Percentiles rank a stretch among this genome's conserved stretches.
phyloP scores from a whole-genome alignment of 2,329 filamentous ascomycete species.

The Diplocarpon rosae region DNA sequence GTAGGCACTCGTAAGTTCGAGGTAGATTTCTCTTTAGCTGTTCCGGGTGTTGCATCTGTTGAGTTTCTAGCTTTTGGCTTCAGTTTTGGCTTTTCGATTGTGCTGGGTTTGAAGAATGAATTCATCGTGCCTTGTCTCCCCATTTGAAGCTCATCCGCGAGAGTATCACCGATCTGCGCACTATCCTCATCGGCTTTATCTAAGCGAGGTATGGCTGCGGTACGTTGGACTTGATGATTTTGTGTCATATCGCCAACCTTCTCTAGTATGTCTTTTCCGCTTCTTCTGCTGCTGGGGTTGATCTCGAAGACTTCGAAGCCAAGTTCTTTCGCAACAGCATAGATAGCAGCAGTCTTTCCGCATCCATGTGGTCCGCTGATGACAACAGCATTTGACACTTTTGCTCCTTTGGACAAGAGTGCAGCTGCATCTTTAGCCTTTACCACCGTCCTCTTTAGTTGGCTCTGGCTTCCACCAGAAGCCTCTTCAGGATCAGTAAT shows the following conservation, averaged over 20 bases:
- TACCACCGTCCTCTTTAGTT: slow-evolving; percentile 43
- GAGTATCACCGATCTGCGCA: slow-evolving; percentile 32
- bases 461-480: slow-evolving; percentile 29
- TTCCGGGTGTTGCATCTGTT: background rate
- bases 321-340: slow-evolving; percentile 84
- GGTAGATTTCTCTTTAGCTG: background rate
- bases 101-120: slow-evolving; percentile 62
- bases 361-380: slow-evolving; percentile 82
- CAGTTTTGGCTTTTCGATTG: slow-evolving; percentile 15
- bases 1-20: background rate
- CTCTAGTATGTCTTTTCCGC: slow-evolving; percentile 81
- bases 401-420: slow-evolving; percentile 29
- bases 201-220: slow-evolving; percentile 27
- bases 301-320: slow-evolving; percentile 94
- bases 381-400: slow-evolving; percentile 65
- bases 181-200: slow-evolving; percentile 26
- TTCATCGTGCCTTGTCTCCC: slow-evolving; percentile 71
- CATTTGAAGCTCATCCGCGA: slow-evolving; percentile 48
- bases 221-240: slow-evolving; percentile 74
- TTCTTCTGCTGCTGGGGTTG: slow-evolving; percentile 71
- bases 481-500: slow-evolving; percentile 49
- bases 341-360: slow-evolving; percentile 87
- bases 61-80: slow-evolving; percentile 7
- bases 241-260: slow-evolving; percentile 93
- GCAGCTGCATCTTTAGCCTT: slow-evolving; percentile 13